phyloP scores from a whole-genome alignment of 2,329 filamentous ascomycete species.

The Colletotrichum karsti region DNA sequence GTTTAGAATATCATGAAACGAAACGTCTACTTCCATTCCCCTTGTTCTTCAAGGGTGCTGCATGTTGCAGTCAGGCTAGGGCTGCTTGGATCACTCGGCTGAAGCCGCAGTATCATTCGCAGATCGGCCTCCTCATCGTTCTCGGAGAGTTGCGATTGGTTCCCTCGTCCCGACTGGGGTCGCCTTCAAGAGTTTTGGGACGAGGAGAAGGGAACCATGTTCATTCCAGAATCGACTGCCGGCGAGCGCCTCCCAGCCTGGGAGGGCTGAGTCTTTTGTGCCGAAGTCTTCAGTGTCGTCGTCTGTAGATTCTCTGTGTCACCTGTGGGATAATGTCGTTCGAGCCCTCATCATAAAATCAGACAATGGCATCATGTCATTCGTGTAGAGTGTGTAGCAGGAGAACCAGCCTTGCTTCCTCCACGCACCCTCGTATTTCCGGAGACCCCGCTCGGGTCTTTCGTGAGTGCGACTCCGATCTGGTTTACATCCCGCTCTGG shows the following conservation, averaged over 20 bases:
- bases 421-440: background rate
- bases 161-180: slow-evolving; percentile 15
- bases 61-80: background rate
- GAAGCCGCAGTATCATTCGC: slow-evolving; percentile 1
- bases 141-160: slow-evolving; percentile 16
- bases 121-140: background rate
- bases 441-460: background rate
- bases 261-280: background rate
- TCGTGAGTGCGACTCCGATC: background rate
- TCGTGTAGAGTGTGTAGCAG: background rate
- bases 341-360: background rate
- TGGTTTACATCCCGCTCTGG: background rate
- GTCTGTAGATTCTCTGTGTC: background rate
- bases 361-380: background rate
- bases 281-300: background rate
- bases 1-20: slow-evolving; percentile 19
- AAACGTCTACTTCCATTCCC: slow-evolving; percentile 3
- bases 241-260: background rate
- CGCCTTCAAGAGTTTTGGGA: background rate
- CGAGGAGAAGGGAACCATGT: slow-evolving; percentile 15
- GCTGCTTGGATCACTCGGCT: slow-evolving; percentile 21
- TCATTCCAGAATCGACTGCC: background rate
- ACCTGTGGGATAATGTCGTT: slow-evolving; percentile 6
- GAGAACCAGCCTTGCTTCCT: background rate
- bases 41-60: background rate